Base-by-base conservation (phyloP, 495 filamentous ascomycete species). In the Tetracladium marchalianum region DNA sequence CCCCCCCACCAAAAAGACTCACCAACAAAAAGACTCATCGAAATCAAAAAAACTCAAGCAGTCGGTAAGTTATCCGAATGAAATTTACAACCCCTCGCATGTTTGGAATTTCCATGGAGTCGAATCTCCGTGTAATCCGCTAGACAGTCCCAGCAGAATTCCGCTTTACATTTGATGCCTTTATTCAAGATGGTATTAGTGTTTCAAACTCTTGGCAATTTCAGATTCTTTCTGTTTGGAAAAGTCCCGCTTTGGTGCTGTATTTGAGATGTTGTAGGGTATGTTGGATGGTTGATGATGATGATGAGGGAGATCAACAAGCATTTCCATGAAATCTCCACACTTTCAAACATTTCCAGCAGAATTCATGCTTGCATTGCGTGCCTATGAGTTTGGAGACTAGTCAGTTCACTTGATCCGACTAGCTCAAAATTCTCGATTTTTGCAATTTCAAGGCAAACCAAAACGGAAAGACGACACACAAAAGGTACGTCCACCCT, bases 91-190 rank as follows among this genome's bases (percentile, higher is more conserved):
- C 6, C 35, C n/a, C 11, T 49, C 11, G 37, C 24, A 34, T 49
- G 46, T 18, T 32, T 35, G 3, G 39, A 36, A 18, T 49, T 49
- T 8, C 46, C 46, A 42, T 31, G 31, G 1, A 12, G 39, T 18
- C 39, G 31, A 36, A 49, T 49, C 0, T n/a, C 16, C 6, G 34
- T 3, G 37, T 49, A 49, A 41, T 49, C 46, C 24, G 11, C 35
- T n/a, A 49, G 16, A 43, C 46, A 49, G 11, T 16, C 34, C 46
- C 46, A 49, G 24, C 46, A 49, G 22, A 49, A 49, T 22, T 49
- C 46, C 4, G 39, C 31, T 31, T 10, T 12, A 24, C 46, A 43
- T 37, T 42, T 43, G 24, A 49, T 49, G 39, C 46, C 46, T 49
- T 43, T 27, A n/a, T 27, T 27, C 3, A 27, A n/a, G 31, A 34